Conservation (phyloP, 805 yeast genomes). For the Geotrichum ghanense region DNA sequence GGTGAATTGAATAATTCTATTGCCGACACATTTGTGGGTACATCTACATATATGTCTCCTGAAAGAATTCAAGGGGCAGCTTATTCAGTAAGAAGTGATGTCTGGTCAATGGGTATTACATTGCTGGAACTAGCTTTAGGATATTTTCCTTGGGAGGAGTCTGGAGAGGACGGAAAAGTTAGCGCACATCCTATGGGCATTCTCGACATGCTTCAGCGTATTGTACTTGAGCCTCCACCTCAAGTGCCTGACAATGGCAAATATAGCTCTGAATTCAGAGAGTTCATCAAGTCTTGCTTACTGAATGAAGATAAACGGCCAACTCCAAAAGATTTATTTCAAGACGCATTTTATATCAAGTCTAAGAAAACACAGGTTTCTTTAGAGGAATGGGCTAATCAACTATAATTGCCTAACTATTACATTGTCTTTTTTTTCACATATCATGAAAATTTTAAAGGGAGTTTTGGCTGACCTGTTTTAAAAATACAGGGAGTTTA, state of each 20-base stretch:
- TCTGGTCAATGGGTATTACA: slow-evolving; percentile 93
- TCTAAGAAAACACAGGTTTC: slow-evolving; percentile 14
- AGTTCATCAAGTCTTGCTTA: slow-evolving; percentile 65
- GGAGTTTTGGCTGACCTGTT: too few species aligned
- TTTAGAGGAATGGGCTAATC: slow-evolving; percentile 15
- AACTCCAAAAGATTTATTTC: slow-evolving; percentile 58
- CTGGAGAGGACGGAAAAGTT: not conserved
- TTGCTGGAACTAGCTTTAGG: slow-evolving; percentile 84
- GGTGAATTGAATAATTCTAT: slow-evolving; percentile 86
- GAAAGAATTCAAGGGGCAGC: slow-evolving; percentile 93
- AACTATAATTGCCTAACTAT: too few species aligned
- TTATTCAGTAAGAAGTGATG: slow-evolving; percentile 91
- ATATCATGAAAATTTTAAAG: too few species aligned
- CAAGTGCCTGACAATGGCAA: slow-evolving; percentile 35
- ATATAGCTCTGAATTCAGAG: slow-evolving; percentile 42
- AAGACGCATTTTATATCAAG: slow-evolving; percentile 21
- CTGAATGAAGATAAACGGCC: slow-evolving; percentile 64
- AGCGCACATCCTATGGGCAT: slow-evolving; percentile 52
- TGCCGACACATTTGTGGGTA: slow-evolving; percentile 97
- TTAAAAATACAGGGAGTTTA: too few species aligned
- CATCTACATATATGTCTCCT: slow-evolving; percentile 96
- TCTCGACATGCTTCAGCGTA: slow-evolving; percentile 78
- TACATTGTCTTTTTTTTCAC: too few species aligned
- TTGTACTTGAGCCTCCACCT: slow-evolving; percentile 91
- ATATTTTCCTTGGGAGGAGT: slow-evolving; percentile 48